Evolutionary conservation across 1,139 yeast species (phyloP).

Genomic region (Suhomyces kunorum): DNA sequence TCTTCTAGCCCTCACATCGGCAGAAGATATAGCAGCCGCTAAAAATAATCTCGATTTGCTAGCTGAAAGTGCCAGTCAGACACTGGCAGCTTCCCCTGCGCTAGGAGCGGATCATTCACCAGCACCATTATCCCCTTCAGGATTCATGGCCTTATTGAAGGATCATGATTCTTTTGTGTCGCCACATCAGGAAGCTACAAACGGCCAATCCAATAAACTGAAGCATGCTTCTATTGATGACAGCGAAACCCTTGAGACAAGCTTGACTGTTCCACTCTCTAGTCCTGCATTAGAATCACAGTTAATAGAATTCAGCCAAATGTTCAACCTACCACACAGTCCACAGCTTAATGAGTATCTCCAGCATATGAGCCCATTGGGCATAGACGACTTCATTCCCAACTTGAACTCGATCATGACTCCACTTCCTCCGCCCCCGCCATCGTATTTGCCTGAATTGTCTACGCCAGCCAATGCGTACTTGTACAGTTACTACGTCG

Average conservation of each 20-base stretch:
- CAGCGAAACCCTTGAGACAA: no score
- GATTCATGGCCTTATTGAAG: conserved; percentile 23
- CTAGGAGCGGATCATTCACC: conserved; percentile 2
- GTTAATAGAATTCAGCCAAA: conserved; percentile 4
- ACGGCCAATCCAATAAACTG: no score
- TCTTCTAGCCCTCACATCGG: conserved; percentile 2
- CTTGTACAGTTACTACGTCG: conserved; percentile 66
- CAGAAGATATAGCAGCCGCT: not conserved
- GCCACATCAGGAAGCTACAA: no score
- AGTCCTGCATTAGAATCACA: conserved; percentile 2
- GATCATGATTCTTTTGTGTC: no score
- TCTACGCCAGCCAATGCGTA: conserved; percentile 21
- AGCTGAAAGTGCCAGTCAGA: conserved; percentile 11
- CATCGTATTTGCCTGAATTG: conserved; percentile 15
- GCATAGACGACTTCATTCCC: conserved; percentile 19
- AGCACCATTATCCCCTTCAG: conserved; percentile 22
- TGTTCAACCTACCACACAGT: conserved; percentile 6
- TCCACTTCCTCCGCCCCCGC: conserved; percentile 23
- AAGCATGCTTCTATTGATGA: no score
- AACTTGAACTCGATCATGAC: conserved; percentile 22
- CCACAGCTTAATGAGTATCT: conserved; percentile 4
- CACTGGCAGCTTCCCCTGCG: not conserved
- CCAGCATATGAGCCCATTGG: conserved; percentile 5
- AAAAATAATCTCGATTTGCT: conserved; percentile 6
- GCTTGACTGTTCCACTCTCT: conserved; percentile 1